Base-by-base conservation (phyloP, 306 rosid species). In the Ormosia semicastrata region DNA sequence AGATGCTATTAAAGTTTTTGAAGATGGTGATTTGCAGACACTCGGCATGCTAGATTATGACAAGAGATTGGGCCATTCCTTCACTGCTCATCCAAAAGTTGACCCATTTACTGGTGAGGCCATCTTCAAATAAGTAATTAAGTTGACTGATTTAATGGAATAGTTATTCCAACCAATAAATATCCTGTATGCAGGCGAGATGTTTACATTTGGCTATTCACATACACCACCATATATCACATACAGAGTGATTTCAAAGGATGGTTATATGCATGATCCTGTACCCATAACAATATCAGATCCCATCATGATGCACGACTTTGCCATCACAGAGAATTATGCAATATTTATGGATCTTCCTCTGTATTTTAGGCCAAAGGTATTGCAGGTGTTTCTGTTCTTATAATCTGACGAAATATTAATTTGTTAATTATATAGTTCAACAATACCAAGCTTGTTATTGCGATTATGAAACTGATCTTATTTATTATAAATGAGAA, bases 31-130 rank as follows among this genome's bases (percentile, higher is more conserved):
- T 87, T 82, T 95, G 81, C 99, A 93, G 71, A 95, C 99, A 33
- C 92, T 93, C 54, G 99, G 98, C 56, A 9, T 95, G 86, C 80
- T 95, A 83, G 98, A 93, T 85, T 95, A 95, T 88, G 97, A 95
- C 92, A 93, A 93, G 91, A 90, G 97, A 90, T 84, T 95, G 88
- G 67, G 84, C 10, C 99, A 95, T 86, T 83, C 92, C 47, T 93
- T 95, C 89, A 95, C 99, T 64, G 98, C 99, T 83, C 99, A 95
- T 88, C 98, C 99, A 63, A 95, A 95, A 88, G 95, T 95, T 88
- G 99, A 95, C 66, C 98, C 98, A 53, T 81, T 89, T 85, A 90
- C 98, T 17, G 99, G 99, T 93, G 81, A 81, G 75, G 44, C 74
- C 82, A 82, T 79, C 63, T 49, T 78, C 30, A 59, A 60, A 53